Conservation (phyloP, 1,284 basidiomycete species). For the Leucoagaricus sp. region DNA sequence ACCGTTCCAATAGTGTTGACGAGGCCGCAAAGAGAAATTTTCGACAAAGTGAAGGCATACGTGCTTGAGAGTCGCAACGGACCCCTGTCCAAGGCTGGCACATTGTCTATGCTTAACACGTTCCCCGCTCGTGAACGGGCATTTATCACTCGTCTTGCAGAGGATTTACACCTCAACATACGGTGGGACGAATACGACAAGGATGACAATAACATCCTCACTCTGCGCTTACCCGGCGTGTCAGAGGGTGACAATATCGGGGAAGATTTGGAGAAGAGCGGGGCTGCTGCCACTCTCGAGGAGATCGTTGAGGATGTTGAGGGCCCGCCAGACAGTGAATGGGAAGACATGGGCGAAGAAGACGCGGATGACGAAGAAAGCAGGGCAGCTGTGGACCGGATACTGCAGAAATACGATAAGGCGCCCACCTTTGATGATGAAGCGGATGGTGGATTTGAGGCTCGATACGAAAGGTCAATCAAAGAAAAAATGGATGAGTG, state of each 20-base stretch:
- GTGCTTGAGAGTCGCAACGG: slow-evolving; percentile 56
- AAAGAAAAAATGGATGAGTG: slow-evolving; percentile 89
- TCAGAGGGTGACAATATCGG: slow-evolving; percentile 24
- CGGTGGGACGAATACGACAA: slow-evolving; percentile 92
- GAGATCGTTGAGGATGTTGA: slow-evolving; percentile 35
- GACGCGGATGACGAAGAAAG: slow-evolving; percentile 54
- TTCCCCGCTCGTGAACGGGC: slow-evolving; percentile 77
- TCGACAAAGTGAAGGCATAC: slow-evolving; percentile 76
- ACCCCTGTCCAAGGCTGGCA: slow-evolving; percentile 36
- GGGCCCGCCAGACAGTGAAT: slow-evolving; percentile 40
- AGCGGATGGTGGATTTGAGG: slow-evolving; percentile 75
- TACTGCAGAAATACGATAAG: slow-evolving; percentile 86
- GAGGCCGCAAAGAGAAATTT: slow-evolving; percentile 71
- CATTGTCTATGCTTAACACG: slow-evolving; percentile 71
- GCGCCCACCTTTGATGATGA: slow-evolving; percentile 74
- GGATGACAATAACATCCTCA: slow-evolving; percentile 75
- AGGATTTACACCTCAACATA: slow-evolving; percentile 73
- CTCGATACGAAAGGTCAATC: slow-evolving; percentile 71
- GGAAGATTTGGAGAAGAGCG: slow-evolving; percentile 13
- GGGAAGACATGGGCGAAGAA: slow-evolving; percentile 43
- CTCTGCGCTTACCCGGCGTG: slow-evolving; percentile 58
- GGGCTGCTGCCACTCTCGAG: not conserved
- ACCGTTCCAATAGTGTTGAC: slow-evolving; percentile 58
- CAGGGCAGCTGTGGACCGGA: slow-evolving; percentile 74
- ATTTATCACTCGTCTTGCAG: slow-evolving; percentile 76